Percentiles rank a stretch among this genome's conserved stretches.
Conservation (phyloP, 2,329 filamentous ascomycete genomes). For the Drechmeria coniospora region DNA sequence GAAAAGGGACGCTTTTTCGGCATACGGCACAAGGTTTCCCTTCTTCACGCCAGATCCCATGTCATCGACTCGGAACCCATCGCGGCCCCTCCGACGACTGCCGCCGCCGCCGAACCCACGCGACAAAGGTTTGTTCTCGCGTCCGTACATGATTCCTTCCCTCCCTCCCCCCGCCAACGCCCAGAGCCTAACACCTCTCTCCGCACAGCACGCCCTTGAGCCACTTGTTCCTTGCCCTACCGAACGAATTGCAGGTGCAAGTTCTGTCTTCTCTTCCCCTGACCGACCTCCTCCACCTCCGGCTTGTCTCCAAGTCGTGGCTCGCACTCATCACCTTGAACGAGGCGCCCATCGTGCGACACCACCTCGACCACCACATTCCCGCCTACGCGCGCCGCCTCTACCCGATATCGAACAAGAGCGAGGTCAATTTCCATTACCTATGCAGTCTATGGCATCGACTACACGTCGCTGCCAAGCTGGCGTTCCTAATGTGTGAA, state of each 20-base stretch:
- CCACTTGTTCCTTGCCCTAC: slow-evolving; percentile 40
- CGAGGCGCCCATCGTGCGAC: slow-evolving; percentile 44
- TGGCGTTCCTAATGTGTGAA: slow-evolving; percentile 45
- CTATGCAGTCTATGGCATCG: slow-evolving; percentile 51
- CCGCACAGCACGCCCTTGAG: slow-evolving; percentile 30
- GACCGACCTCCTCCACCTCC: slow-evolving; percentile 43
- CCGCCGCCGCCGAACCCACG: slow-evolving; percentile 12
- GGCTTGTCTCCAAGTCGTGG: slow-evolving; percentile 42
- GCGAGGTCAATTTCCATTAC: slow-evolving; percentile 40
- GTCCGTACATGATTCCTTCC: too few relatives aligned
- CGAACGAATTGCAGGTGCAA: slow-evolving; percentile 47
- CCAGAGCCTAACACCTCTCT: slow-evolving; percentile 10
- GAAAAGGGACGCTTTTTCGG: slow-evolving; percentile 27
- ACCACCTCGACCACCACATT: slow-evolving; percentile 43
- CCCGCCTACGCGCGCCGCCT: slow-evolving; percentile 44
- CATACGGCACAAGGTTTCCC: slow-evolving; percentile 22
- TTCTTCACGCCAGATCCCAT: slow-evolving; percentile 19
- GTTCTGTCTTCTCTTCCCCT: slow-evolving; percentile 45
- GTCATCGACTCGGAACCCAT: slow-evolving; percentile 6
- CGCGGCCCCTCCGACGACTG: slow-evolving; percentile 4
- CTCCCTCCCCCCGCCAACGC: background rate
- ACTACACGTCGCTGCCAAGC: slow-evolving; percentile 46
- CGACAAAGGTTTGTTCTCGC: slow-evolving; percentile 18
- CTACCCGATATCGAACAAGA: slow-evolving; percentile 35
- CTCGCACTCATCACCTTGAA: slow-evolving; percentile 44